phyloP scores from a whole-genome alignment of 257 asterid genomes.

The Handroanthus guayacan region DNA sequence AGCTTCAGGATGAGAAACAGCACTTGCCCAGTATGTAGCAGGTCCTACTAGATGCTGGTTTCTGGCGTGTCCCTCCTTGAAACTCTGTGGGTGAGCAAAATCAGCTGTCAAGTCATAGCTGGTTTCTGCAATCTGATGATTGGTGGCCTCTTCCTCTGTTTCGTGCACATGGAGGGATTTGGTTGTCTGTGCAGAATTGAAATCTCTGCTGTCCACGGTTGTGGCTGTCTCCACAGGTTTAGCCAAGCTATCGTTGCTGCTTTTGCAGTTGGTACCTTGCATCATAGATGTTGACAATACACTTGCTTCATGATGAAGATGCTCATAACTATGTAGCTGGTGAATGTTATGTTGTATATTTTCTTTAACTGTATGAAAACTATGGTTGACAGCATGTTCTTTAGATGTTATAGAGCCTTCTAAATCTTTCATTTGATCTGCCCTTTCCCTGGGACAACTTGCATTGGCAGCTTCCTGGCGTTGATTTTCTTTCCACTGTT shows the following conservation, averaged over 20 bases:
- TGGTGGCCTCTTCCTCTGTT: constrained; percentile 33
- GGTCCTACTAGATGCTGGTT: constrained; percentile 46
- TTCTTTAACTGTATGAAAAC: constrained; percentile 29
- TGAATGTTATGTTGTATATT: constrained; percentile 20
- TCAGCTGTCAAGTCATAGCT: constrained; percentile 36
- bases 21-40: constrained; percentile 56
- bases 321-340: constrained; percentile 31
- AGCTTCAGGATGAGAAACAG: constrained; percentile 46
- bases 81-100: constrained; percentile 35
- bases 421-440: constrained; percentile 32
- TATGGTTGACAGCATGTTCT: constrained; percentile 24
- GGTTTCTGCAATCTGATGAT: constrained; percentile 37
- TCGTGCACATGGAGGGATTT: constrained; percentile 1
- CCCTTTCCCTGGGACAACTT: constrained; percentile 21
- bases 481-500: constrained; percentile 35
- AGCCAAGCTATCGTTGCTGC: constrained; percentile 24
- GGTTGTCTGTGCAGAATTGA: background rate
- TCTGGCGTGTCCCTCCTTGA: constrained; percentile 38
- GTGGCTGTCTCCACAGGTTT: constrained; percentile 29
- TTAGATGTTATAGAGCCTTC: constrained; percentile 33
- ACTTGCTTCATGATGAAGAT: constrained; percentile 37
- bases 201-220: constrained; percentile 9
- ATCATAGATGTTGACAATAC: constrained; percentile 31
- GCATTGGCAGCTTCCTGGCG: constrained; percentile 31
- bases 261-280: constrained; percentile 38